These are phyloP conservation scores for Cercospora nicotianae DNA, from an alignment of 2,329 filamentous ascomycete genomes.

Conservation along the genomic window DNA sequence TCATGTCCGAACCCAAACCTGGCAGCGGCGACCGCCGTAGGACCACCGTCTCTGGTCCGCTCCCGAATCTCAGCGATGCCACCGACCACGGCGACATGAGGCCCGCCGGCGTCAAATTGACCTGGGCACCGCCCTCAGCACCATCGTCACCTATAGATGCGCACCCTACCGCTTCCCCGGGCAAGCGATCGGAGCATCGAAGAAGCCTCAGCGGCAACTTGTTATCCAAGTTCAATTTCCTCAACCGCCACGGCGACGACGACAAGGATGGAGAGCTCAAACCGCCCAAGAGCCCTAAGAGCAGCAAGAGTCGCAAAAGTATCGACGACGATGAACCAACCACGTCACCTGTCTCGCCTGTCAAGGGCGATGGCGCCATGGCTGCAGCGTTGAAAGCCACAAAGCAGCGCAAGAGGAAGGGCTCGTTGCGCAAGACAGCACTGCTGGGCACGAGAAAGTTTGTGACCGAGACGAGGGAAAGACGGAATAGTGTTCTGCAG, in stretches of 20 bases:
- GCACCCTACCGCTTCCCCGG: constrained; percentile 17
- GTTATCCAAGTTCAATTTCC: constrained; percentile 68
- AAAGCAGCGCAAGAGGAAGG: constrained; percentile 68
- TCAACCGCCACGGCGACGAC: constrained; percentile 53
- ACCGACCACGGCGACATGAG: constrained; percentile 20
- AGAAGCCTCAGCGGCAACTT: constrained; percentile 64
- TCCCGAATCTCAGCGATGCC: constrained; percentile 17
- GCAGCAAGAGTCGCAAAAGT: constrained; percentile 32
- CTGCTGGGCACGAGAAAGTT: constrained; percentile 69
- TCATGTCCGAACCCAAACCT: constrained; percentile 13
- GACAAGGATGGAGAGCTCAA: constrained; percentile 35
- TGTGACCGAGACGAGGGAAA: constrained; percentile 59
- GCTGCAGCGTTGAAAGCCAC: constrained; percentile 32
- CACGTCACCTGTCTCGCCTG: constrained; percentile 30
- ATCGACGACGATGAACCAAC: constrained; percentile 37
- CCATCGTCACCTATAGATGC: constrained; percentile 28
- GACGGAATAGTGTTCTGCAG: constrained; percentile 43
- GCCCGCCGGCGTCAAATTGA: constrained; percentile 30
- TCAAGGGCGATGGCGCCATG: constrained; percentile 28
- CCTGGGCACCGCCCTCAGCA: constrained; percentile 32
- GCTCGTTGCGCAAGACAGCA: constrained; percentile 83
- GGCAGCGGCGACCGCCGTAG: constrained; percentile 30
- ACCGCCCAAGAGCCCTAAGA: constrained; percentile 33
- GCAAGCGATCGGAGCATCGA: constrained; percentile 43
- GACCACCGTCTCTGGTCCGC: constrained; percentile 26